Percentiles rank a stretch among this genome's conserved stretches.
These are phyloP conservation scores for Marsdenia floribunda DNA, from an alignment of 257 asterid genomes.

Conservation along the genomic window DNA sequence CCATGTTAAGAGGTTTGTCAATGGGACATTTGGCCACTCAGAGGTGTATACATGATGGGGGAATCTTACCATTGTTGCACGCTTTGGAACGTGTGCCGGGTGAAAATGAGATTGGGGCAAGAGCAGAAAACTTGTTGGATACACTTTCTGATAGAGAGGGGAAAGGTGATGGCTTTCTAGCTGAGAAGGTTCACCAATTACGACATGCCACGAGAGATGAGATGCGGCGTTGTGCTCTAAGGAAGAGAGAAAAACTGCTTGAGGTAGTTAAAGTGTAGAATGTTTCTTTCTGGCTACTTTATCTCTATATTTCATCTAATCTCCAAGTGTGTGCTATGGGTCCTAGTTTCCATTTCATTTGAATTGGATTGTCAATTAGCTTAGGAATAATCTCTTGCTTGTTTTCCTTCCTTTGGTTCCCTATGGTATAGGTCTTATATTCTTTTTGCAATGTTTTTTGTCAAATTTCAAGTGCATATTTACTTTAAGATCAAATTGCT, in stretches of 20 bases:
- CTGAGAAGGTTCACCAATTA: slow-evolving; percentile 70
- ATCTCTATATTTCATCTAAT: background rate
- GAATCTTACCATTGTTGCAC: slow-evolving; percentile 80
- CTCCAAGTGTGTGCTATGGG: too few relatives aligned
- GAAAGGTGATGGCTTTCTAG: slow-evolving; percentile 72
- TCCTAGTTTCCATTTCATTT: background rate
- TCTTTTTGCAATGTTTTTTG: background rate
- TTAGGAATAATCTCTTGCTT: background rate
- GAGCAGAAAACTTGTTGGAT: slow-evolving; percentile 97
- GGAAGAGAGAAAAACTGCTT: slow-evolving; percentile 81
- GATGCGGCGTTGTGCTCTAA: slow-evolving; percentile 90
- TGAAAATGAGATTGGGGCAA: slow-evolving; percentile 95
- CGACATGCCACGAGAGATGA: slow-evolving; percentile 92
- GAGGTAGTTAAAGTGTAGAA: slow-evolving; percentile 44
- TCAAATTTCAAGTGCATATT: background rate
- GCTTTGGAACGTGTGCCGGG: slow-evolving; percentile 94
- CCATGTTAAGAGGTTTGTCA: slow-evolving; percentile 93
- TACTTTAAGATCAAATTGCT: background rate
- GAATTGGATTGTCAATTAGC: background rate
- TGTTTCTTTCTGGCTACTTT: background rate
- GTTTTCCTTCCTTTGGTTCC: background rate
- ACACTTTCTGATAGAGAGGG: slow-evolving; percentile 88
- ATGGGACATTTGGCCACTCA: slow-evolving; percentile 96
- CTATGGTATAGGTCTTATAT: background rate
- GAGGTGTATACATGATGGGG: slow-evolving; percentile 74